phyloP scores from a whole-genome alignment of 169 alveolate species.

The Cryptosporidium viatorum region DNA sequence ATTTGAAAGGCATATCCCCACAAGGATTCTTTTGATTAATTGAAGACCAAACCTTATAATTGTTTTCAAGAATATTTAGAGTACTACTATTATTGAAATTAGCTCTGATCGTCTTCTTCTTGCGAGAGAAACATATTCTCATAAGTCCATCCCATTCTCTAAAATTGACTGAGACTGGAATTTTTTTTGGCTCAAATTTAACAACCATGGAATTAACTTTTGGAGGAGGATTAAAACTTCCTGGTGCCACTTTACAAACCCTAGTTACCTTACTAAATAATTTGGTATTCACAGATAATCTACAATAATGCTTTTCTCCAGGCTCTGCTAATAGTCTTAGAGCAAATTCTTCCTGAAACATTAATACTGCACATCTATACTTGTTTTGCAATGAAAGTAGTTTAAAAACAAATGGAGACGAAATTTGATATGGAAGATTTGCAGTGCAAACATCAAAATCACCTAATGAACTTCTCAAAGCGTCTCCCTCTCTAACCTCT shows the following conservation, averaged over 20 bases:
- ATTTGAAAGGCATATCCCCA: constrained; percentile 56
- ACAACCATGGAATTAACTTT: constrained; percentile 99
- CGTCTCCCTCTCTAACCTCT: constrained; percentile 93
- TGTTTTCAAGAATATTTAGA: constrained; percentile 91
- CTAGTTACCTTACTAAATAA: constrained; percentile 88
- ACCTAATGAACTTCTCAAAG: constrained; percentile 93
- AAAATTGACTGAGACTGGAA: constrained; percentile 87
- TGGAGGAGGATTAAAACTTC: constrained; percentile 99
- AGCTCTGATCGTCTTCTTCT: constrained; percentile 96
- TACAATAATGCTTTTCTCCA: constrained; percentile 95
- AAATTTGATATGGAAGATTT: constrained; percentile 98
- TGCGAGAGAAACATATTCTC: constrained; percentile 96
- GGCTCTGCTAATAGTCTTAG: constrained; percentile 96
- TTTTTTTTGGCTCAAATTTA: constrained; percentile 93
- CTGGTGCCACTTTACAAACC: constrained; percentile 95
- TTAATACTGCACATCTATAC: constrained; percentile 96
- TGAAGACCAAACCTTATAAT: constrained; percentile 91
- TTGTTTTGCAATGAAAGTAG: constrained; percentile 93
- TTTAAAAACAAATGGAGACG: constrained; percentile 98
- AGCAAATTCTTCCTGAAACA: constrained; percentile 99
- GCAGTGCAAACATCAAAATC: constrained; percentile 98
- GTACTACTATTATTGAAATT: constrained; percentile 94
- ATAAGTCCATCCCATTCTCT: constrained; percentile 99
- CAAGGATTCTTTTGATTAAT: constrained; percentile 82
- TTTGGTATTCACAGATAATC: constrained; percentile 97